phyloP scores from a whole-genome alignment of 2,329 filamentous ascomycete species.

The Epichloe brachyelytri region DNA sequence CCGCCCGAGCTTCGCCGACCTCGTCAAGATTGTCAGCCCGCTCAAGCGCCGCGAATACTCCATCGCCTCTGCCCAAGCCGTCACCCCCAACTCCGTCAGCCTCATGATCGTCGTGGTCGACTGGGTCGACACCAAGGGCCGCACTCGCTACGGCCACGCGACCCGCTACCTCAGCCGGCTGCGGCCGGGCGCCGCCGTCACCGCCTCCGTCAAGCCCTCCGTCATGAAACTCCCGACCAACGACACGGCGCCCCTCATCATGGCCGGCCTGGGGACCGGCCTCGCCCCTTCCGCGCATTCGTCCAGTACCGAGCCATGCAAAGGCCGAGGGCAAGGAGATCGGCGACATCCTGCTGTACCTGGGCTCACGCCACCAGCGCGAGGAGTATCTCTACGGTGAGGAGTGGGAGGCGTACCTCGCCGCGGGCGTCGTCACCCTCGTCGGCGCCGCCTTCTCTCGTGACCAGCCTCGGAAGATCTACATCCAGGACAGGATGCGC shows the following conservation, averaged over 20 bases:
- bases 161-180: constrained; percentile 79
- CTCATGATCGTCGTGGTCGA: constrained; percentile 96
- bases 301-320: constrained; percentile 97
- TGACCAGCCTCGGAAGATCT: constrained; percentile 97
- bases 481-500: constrained; percentile 97
- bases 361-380: constrained; percentile 91
- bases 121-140: constrained; percentile 82
- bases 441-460: constrained; percentile 90
- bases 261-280: constrained; percentile 96
- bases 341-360: constrained; percentile 84
- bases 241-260: constrained; percentile 87
- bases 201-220: constrained; percentile 90
- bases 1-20: constrained; percentile 76
- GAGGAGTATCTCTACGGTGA: constrained; percentile 99
- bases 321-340: constrained; percentile 92
- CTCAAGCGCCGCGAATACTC: constrained; percentile 97
- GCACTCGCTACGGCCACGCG: constrained; percentile 83
- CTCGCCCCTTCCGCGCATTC: constrained; percentile 97
- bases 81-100: constrained; percentile 77
- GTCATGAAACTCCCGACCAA: constrained; percentile 95
- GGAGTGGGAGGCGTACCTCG: constrained; percentile 97
- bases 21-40: constrained; percentile 74
- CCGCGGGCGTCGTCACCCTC: constrained; percentile 87
- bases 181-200: constrained; percentile 62
- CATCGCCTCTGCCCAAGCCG: constrained; percentile 94